These are phyloP conservation scores for Daphne laureola DNA, from an alignment of 441 rosid species.

Conservation along the genomic window DNA sequence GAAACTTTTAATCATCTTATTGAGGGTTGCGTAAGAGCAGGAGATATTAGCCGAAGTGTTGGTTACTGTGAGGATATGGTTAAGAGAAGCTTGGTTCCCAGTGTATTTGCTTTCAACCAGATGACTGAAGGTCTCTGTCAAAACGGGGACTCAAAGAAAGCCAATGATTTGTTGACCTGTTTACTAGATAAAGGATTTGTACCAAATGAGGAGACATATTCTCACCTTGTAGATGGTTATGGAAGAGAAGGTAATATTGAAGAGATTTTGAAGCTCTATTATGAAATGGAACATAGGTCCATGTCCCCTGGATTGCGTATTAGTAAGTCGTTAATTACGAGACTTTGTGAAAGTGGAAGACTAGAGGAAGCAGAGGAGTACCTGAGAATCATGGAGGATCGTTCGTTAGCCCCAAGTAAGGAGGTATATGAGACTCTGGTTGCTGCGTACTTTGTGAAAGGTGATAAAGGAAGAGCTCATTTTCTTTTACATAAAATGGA, in stretches of 20 bases:
- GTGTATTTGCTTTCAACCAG: slow-evolving; percentile 39
- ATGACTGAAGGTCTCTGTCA: slow-evolving; percentile 41
- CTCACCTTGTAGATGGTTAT: slow-evolving; percentile 44
- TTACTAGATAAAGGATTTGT: slow-evolving; percentile 47
- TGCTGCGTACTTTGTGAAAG: slow-evolving; percentile 18
- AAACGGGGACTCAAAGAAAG: slow-evolving; percentile 28
- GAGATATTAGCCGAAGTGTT: slow-evolving; percentile 36
- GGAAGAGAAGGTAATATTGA: slow-evolving; percentile 31
- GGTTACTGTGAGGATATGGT: slow-evolving; percentile 42
- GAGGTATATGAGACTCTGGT: slow-evolving; percentile 37
- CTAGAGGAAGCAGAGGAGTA: slow-evolving; percentile 51
- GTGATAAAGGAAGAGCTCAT: slow-evolving; percentile 25
- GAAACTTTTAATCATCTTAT: slow-evolving; percentile 49
- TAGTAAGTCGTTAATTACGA: slow-evolving; percentile 31
- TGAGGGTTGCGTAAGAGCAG: slow-evolving; percentile 38
- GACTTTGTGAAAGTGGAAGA: slow-evolving; percentile 43
- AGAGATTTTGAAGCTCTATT: slow-evolving; percentile 55
- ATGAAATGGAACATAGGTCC: slow-evolving; percentile 54
- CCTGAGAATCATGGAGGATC: slow-evolving; percentile 32
- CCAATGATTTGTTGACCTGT: slow-evolving; percentile 39
- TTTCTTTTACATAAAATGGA: slow-evolving; percentile 38
- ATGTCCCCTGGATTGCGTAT: slow-evolving; percentile 31
- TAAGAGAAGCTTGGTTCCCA: slow-evolving; percentile 38
- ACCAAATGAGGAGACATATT: slow-evolving; percentile 42
- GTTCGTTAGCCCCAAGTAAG: slow-evolving; percentile 22